These are phyloP conservation scores for Skeletonema grethae DNA, from an alignment of 108 stramenopile species.

Conservation along the genomic window DNA sequence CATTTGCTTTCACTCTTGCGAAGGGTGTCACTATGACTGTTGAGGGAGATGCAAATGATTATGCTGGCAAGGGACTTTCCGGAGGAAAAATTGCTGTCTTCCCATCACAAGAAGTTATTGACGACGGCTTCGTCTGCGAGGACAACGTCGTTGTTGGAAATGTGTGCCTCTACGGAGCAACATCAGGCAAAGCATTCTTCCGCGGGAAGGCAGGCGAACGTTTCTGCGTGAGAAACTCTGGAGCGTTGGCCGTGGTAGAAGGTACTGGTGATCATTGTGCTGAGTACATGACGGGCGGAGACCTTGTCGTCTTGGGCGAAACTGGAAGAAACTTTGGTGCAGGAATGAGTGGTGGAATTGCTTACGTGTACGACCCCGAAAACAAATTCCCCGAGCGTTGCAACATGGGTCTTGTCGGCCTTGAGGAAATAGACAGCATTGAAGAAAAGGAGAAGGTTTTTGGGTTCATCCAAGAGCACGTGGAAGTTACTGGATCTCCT, in stretches of 20 bases:
- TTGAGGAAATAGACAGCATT: conserved; percentile 77
- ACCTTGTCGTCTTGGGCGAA: conserved; percentile 90
- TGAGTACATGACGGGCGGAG: conserved; percentile 99
- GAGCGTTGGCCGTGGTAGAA: conserved; percentile 96
- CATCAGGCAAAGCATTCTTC: conserved; percentile 95
- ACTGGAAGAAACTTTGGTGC: conserved; percentile 99
- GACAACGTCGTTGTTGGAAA: conserved; percentile 96
- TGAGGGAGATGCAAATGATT: conserved; percentile 97
- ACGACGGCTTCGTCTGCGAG: conserved; percentile 85
- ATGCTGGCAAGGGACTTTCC: conserved; percentile 95
- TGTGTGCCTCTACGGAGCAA: conserved; percentile 95
- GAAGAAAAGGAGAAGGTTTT: conserved; percentile 87
- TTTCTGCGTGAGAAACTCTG: conserved; percentile 97
- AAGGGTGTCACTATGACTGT: conserved; percentile 94
- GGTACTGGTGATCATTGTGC: conserved; percentile 98
- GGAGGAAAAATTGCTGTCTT: conserved; percentile 94
- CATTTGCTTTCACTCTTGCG: conserved; percentile 92
- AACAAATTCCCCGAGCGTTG: conserved; percentile 90
- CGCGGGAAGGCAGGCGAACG: conserved; percentile 96
- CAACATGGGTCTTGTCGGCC: conserved; percentile 97
- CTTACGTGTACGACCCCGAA: conserved; percentile 95
- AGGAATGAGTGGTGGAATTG: conserved; percentile 98
- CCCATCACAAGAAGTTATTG: conserved; percentile 65
- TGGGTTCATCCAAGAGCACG: conserved; percentile 92
- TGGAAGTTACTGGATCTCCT: conserved; percentile 81